Evolutionary conservation across 2,329 filamentous ascomycete genomes (phyloP), one percentile per base, ranked within the genome.

Genomic region (Fusarium sp.): DNA sequence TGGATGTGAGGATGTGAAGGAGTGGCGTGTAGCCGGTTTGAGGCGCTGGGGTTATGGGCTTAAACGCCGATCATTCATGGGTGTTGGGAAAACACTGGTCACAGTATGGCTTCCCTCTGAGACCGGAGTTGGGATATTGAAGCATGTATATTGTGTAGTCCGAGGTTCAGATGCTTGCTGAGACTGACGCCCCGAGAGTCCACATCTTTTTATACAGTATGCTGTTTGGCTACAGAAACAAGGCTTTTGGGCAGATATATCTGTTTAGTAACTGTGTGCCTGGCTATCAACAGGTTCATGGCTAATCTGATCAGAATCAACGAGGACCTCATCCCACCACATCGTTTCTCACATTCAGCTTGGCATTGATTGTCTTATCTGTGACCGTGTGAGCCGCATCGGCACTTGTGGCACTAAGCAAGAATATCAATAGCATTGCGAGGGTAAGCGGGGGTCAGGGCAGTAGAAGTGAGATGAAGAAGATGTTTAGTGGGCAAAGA

Each of bases 321-420:
- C n/a, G 31, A 6, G 6, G 8, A 41, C 7, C 2, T 10, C 9
- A 39, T 32, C 43, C 9, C 15, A 11, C 10, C 19, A 15, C 10
- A 10, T 19, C n/a, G 7, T 11, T 19, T 17, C 41, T 29, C 46
- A 43, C 9, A 7, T 19, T 13, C 17, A 37, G 11, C 2, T 33
- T 25, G 21, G 11, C n/a, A 38, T 32, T 6, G 3, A 38, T 32
- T 6, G 3, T 14, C 7, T 10, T 7, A 11, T 13, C 33, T n/a
- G 35, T 43, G 27, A 29, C 19, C 43, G 43, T 38, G 35, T 53
- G 57, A 53, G 57, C 58, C 58, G 43, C 52, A 57, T 46, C 49
- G 38, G 55, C 33, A 42, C 43, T 54, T 44, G 36, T 36, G 46
- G 37, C 23, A 50, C 43, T 23, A 33, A 39, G 17, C 25, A 29